phyloP scores from a whole-genome alignment of 768 basidiomycete species.

The Kwoniella bestiolae region DNA sequence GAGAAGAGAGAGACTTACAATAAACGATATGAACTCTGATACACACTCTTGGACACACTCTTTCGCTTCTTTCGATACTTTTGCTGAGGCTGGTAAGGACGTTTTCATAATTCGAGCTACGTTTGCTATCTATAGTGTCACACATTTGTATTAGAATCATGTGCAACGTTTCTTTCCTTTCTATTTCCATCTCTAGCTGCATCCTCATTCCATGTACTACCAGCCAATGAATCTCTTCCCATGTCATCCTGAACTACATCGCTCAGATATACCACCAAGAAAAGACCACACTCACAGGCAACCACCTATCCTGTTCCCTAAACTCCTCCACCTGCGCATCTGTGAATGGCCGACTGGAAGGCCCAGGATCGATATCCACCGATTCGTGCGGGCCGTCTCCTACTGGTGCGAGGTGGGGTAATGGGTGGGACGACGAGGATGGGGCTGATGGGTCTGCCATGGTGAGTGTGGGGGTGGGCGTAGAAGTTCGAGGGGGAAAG shows the following conservation, averaged over 20 bases:
- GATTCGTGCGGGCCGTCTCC: constrained; percentile 13
- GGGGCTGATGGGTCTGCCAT: constrained; percentile 4
- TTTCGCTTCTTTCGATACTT: constrained; percentile 97
- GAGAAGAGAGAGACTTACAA: constrained; percentile 58
- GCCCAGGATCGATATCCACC: constrained; percentile 2
- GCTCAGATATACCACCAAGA: constrained; percentile 7
- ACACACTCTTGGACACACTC: constrained; percentile 99
- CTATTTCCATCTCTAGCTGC: no score
- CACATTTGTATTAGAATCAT: not conserved
- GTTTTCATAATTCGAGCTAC: constrained; percentile 98
- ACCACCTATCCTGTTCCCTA: constrained; percentile 89
- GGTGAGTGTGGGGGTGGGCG: not conserved
- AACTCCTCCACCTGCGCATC: constrained; percentile 94
- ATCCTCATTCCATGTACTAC: no score
- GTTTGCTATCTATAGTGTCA: constrained; percentile 89
- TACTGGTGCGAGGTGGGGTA: constrained; percentile 25
- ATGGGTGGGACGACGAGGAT: constrained; percentile 5
- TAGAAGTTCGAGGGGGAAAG: not conserved
- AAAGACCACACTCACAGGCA: constrained; percentile 68
- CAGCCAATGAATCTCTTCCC: no score
- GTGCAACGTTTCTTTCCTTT: no score
- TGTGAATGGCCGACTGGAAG: constrained; percentile 62
- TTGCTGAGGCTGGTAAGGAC: constrained; percentile 83
- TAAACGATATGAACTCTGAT: constrained; percentile 96
- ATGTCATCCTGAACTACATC: no score